These are phyloP conservation scores for Podospora comata DNA, from an alignment of 495 filamentous ascomycete genomes.

Conservation along the genomic window DNA sequence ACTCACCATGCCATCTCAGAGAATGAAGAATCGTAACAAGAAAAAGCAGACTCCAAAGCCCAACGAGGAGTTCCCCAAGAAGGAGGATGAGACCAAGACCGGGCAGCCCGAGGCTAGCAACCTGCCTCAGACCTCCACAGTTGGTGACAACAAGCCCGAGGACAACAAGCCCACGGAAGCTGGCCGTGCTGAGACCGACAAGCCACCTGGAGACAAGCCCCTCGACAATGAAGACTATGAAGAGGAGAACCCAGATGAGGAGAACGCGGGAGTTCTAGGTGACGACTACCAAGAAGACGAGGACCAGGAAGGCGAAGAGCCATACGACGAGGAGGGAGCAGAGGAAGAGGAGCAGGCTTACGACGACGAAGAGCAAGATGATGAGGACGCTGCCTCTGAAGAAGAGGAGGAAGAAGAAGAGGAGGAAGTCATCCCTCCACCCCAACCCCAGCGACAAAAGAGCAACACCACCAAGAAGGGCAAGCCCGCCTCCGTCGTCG, in stretches of 20 bases:
- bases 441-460: conserved; percentile 14
- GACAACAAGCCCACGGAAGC: conserved; percentile 17
- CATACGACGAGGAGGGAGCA: conserved; percentile 16
- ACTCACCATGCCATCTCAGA: not conserved
- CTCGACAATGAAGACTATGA: conserved; percentile 24
- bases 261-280: conserved; percentile 23
- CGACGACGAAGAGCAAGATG: conserved; percentile 15
- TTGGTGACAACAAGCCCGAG: conserved; percentile 14
- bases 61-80: conserved; percentile 22
- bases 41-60: conserved; percentile 21
- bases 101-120: conserved; percentile 8
- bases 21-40: not conserved
- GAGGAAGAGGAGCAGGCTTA: conserved; percentile 24
- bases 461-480: conserved; percentile 6
- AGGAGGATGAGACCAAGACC: conserved; percentile 20
- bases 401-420: conserved; percentile 15
- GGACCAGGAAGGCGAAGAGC: conserved; percentile 18
- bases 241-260: conserved; percentile 27
- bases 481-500: conserved; percentile 13
- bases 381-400: conserved; percentile 12
- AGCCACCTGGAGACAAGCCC: not conserved
- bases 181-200: conserved; percentile 15
- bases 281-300: conserved; percentile 22
- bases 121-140: not conserved
- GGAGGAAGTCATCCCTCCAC: conserved; percentile 14